Evolutionary conservation across 2,329 filamentous ascomycete genomes (phyloP), one percentile per base, ranked within the genome.

Genomic region (Macrophomina pseudophaseolina): DNA sequence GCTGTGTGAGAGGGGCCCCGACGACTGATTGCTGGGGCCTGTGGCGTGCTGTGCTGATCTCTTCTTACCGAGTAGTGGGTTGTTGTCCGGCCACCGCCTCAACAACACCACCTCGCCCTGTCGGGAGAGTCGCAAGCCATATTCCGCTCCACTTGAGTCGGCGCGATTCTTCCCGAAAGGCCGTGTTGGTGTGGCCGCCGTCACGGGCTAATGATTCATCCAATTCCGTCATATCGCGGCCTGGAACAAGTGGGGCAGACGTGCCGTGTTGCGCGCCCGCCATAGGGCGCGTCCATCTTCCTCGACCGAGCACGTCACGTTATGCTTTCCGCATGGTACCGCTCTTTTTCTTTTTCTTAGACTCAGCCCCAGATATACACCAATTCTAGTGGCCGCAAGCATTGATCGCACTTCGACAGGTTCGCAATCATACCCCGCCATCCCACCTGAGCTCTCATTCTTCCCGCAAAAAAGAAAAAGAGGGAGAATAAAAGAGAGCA

Each of bases 161-260:
- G 42, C 63, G 42, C 52, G 62, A 38, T 42, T 44, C n/a, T 64
- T 46, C n/a, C 60, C 62, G 49, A 64, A 33, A 28, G 30, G 32
- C 44, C 42, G 56, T 6, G 14, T 23, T 23, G 35, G 35, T 54
- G n/a, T 33, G 16, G 42, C 42, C 42, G 42, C 52, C 7, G 35
- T 30, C 12, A n/a, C 6, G 40, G 14, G 11, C 54, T 23, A 9
- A 38, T 38, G 58, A 62, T 38, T 62, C 58, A 49, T 30, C 44
- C 42, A 14, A 49, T 62, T 49, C 32, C 58, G 58, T 62, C 58
- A 49, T 38, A 11, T 42, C 11, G 58, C 58, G 42, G 18, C 32
- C 6, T 14, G 52, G 16, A 16, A 54, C 33, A 54, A 33, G 58
- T 62, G 58, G 58, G 58, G 58, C 58, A 38, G 28, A 4, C 3